Evolutionary conservation across 2,329 filamentous ascomycete genomes (phyloP), one percentile per base, ranked within the genome.

Genomic region (Monilinia fructigena): DNA sequence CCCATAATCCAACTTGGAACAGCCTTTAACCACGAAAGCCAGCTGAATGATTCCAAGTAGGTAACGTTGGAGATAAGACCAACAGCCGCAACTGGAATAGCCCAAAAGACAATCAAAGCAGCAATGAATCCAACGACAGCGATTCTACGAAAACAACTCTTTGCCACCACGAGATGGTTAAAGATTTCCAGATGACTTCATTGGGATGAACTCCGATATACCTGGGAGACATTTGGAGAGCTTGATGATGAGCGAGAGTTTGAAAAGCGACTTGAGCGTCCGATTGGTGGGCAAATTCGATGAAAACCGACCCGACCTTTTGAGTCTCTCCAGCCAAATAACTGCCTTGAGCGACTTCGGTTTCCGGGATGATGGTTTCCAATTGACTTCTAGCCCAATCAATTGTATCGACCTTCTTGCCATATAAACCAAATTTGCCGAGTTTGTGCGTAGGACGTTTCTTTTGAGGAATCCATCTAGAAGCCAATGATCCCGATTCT

Each of bases 361-460:
- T 88, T 68, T 90, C 83, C 0, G 90, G 89, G 63, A 89, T 88
- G 55, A 96, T 85, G 59, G 87, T 87, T 70, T 89, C 85, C 63
- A 97, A 86, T 77, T 96, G 90, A 1, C 83, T 81, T 62, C 95
- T 90, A 70, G 88, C 90, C 90, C 91, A 97, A 69, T 94, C 87
- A 77, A 99, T 97, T 0, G 93, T 95, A 79, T 99, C 95, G 20
- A 97, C 93, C 77, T 96, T 95, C 75, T 92, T 89, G 71, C 93
- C 91, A 71, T 93, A 85, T 56, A 91, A 82, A 20, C 85, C 85
- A 28, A 95, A 77, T 7, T 84, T 82, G 76, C 89, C 91, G 65
- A 89, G 80, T 45, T 86, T 86, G 75, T 97, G 93, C 1, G 89
- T 88, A 1, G 93, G 93, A 54, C 93, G 86, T 72, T 92, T 84